Evolutionary conservation across 768 basidiomycete species (phyloP).

Genomic region (Calocybe cyanea): DNA sequence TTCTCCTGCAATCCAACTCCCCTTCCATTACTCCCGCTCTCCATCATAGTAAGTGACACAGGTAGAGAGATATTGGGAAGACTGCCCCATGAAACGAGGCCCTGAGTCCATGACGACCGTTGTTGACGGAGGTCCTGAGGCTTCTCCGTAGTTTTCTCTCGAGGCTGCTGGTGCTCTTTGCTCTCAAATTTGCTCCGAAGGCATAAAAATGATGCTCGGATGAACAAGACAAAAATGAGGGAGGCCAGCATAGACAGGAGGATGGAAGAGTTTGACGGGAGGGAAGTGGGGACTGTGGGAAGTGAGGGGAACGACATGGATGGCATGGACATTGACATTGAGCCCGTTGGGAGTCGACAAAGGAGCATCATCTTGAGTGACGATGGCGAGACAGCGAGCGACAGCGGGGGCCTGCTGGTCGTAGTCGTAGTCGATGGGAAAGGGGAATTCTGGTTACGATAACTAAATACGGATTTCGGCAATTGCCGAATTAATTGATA

Average conservation of each 20-base stretch:
- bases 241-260: constrained; percentile 24
- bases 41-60: constrained; percentile 18
- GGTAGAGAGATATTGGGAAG: constrained; percentile 23
- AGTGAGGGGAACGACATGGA: constrained; percentile 13
- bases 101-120: constrained; percentile 22
- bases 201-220: constrained; percentile 17
- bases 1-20: constrained; percentile 22
- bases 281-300: constrained; percentile 13
- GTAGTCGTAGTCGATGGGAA: constrained; percentile 17
- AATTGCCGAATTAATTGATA: constrained; percentile 11
- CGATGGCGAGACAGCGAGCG: constrained; percentile 17
- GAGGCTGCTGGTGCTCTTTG: constrained; percentile 10
- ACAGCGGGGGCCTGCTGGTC: constrained; percentile 19
- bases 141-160: constrained; percentile 14
- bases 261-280: constrained; percentile 23
- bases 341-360: constrained; percentile 19
- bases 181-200: constrained; percentile 12
- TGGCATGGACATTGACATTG: constrained; percentile 14
- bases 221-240: constrained; percentile 21
- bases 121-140: constrained; percentile 9
- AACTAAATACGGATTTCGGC: constrained; percentile 17
- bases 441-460: constrained; percentile 5
- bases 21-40: constrained; percentile 14
- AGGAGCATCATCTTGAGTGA: constrained; percentile 21
- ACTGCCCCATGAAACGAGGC: constrained; percentile 21